Conservation (phyloP, 2,329 filamentous ascomycete genomes). For the Tolypocladium amazonense region DNA sequence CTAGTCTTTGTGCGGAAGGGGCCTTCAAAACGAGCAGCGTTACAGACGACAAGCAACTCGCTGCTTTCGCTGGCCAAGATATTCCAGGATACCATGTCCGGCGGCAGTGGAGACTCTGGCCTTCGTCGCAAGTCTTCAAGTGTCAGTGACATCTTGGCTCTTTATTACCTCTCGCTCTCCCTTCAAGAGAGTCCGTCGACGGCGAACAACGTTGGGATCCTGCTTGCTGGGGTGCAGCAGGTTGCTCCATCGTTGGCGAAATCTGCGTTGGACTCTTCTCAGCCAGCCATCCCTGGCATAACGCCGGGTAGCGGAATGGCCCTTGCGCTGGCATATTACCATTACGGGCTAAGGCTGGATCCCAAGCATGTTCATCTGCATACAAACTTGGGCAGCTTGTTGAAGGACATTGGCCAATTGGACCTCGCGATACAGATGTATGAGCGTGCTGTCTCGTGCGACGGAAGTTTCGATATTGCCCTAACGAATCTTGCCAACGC, state of each 20-base stretch:
- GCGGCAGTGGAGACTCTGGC: slow-evolving; percentile 44
- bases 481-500: slow-evolving; percentile 94
- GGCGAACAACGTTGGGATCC: slow-evolving; percentile 94
- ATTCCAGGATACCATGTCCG: slow-evolving; percentile 91
- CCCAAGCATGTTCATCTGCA: slow-evolving; percentile 88
- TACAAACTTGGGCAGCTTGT: slow-evolving; percentile 86
- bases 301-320: slow-evolving; percentile 77
- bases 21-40: slow-evolving; percentile 63
- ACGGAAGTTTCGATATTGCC: slow-evolving; percentile 93
- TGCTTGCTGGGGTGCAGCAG: slow-evolving; percentile 91
- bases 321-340: slow-evolving; percentile 85
- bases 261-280: slow-evolving; percentile 7
- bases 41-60: slow-evolving; percentile 93
- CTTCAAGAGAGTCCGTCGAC: slow-evolving; percentile 94
- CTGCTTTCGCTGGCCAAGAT: slow-evolving; percentile 93
- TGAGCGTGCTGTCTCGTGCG: slow-evolving; percentile 83
- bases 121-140: slow-evolving; percentile 56
- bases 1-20: slow-evolving; percentile 62
- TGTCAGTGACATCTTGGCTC: slow-evolving; percentile 81
- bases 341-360: slow-evolving; percentile 83
- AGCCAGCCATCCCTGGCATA: slow-evolving; percentile 61
- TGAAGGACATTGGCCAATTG: slow-evolving; percentile 94
- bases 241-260: slow-evolving; percentile 19
- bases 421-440: slow-evolving; percentile 94
- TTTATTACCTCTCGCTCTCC: slow-evolving; percentile 92